A percentile compares a stretch with the other conserved stretches of the same genome.
These are phyloP conservation scores for Xanthoconium stramineum DNA, from an alignment of 768 basidiomycete genomes.

Conservation along the genomic window DNA sequence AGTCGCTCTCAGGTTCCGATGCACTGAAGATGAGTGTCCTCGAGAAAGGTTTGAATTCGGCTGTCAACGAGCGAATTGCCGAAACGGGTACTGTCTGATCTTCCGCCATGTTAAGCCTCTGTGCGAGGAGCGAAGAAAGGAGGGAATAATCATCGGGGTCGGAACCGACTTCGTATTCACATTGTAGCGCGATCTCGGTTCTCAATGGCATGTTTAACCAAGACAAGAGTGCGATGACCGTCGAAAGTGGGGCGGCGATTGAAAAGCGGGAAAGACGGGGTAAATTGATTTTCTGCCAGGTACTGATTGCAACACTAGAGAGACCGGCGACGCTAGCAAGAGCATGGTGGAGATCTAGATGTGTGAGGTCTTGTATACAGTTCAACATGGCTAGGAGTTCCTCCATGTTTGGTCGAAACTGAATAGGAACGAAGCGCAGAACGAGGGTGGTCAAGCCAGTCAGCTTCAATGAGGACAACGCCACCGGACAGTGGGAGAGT, in stretches of 20 bases:
- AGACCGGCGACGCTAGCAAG: background rate
- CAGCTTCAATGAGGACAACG: background rate
- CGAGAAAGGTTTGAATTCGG: background rate
- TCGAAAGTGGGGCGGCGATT: background rate
- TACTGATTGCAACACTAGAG: background rate
- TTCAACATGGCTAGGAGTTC: background rate
- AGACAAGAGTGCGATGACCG: background rate
- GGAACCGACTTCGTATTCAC: background rate
- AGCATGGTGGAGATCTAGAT: background rate
- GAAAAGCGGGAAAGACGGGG: background rate
- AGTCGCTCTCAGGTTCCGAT: background rate
- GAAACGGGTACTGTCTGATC: background rate
- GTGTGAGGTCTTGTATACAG: background rate
- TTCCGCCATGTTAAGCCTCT: background rate
- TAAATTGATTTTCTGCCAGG: background rate
- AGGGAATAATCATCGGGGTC: background rate
- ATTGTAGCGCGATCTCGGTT: background rate
- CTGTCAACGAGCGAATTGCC: background rate
- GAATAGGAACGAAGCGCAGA: background rate
- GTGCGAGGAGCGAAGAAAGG: background rate
- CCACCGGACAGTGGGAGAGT: background rate
- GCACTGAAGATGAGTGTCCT: background rate
- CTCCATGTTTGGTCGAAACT: background rate
- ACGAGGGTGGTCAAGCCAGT: background rate
- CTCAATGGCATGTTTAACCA: background rate